These are phyloP conservation scores for Eremochloa ophiuroides DNA, from an alignment of 176 grass and related monocot species.

Conservation along the genomic window DNA sequence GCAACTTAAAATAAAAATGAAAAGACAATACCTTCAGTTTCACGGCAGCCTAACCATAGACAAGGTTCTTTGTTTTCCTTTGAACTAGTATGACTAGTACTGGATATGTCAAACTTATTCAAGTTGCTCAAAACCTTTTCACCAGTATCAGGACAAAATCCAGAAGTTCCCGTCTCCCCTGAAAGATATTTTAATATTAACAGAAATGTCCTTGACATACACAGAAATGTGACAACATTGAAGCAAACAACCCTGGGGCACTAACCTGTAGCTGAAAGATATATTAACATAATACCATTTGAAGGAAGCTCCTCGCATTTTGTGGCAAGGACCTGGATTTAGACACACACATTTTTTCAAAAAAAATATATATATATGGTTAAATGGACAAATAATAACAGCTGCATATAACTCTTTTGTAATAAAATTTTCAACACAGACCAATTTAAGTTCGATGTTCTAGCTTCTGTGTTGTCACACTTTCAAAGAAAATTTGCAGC, in stretches of 20 bases:
- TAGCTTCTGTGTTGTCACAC: background rate
- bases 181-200: slow-evolving; percentile 29
- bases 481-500: slow-evolving; percentile 4
- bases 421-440: background rate
- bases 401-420: background rate
- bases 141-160: slow-evolving; percentile 39
- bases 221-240: background rate
- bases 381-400: background rate
- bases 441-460: background rate
- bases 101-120: slow-evolving; percentile 61
- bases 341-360: background rate
- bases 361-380: background rate
- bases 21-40: slow-evolving; percentile 69
- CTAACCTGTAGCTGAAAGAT: slow-evolving; percentile 90
- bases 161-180: slow-evolving; percentile 52
- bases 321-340: slow-evolving; percentile 77
- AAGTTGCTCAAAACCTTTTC: slow-evolving; percentile 60
- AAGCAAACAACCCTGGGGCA: slow-evolving; percentile 10
- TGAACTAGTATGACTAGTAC: slow-evolving; percentile 2
- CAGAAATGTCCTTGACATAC: background rate
- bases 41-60: slow-evolving; percentile 70
- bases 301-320: slow-evolving; percentile 87
- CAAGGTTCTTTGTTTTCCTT: slow-evolving; percentile 37
- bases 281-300: slow-evolving; percentile 81
- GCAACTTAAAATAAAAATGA: background rate